phyloP scores from a whole-genome alignment of 352 stramenopile species.

The Salisapilia sapeloensis region DNA sequence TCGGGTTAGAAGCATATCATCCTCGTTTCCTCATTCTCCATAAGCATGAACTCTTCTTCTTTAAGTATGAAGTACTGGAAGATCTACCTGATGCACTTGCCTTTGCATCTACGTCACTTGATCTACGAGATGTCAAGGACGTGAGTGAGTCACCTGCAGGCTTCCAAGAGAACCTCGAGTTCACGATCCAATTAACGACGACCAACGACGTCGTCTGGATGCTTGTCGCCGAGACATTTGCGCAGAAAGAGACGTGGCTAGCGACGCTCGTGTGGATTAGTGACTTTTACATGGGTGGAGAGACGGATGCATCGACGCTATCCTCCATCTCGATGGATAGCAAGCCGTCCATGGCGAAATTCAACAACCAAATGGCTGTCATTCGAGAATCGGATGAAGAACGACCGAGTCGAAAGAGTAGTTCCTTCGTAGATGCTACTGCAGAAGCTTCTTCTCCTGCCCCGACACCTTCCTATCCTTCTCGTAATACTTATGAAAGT shows the following conservation, averaged over 20 bases:
- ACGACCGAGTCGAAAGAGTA: slow-evolving; percentile 1
- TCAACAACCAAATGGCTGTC: slow-evolving; percentile 6
- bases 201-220: slow-evolving; percentile 57
- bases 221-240: slow-evolving; percentile 63
- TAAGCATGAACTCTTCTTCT: slow-evolving; percentile 57
- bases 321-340: slow-evolving; percentile 19
- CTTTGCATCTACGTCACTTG: slow-evolving; percentile 35
- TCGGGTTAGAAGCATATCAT: slow-evolving; percentile 61
- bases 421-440: slow-evolving; percentile 2
- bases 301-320: slow-evolving; percentile 22
- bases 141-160: slow-evolving; percentile 66
- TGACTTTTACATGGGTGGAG: slow-evolving; percentile 60
- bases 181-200: slow-evolving; percentile 72
- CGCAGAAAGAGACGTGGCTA: slow-evolving; percentile 75
- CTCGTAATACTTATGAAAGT: no score
- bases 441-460: slow-evolving; percentile 4
- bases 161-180: slow-evolving; percentile 69
- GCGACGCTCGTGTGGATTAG: slow-evolving; percentile 73
- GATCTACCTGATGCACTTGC: slow-evolving; percentile 30
- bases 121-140: slow-evolving; percentile 63
- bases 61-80: slow-evolving; percentile 77
- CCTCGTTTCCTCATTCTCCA: slow-evolving; percentile 70
- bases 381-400: slow-evolving; percentile 6
- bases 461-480: slow-evolving; percentile 5
- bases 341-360: slow-evolving; percentile 1